A percentile compares a stretch with the other conserved stretches of the same genome.
Conservation (phyloP, 129 eudicot species). For the Helianthus annuus region HanXRQr2.0-SUNRISE NC_035441.2:184666895-184667394, state of each 20-base stretch:
- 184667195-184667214: slow-evolving; percentile 82
- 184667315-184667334: neutral
- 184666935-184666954: slow-evolving; percentile 31
- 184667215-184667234: slow-evolving; percentile 82
- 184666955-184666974: slow-evolving; percentile 26
- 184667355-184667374: neutral
- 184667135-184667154: slow-evolving; percentile 34
- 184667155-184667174: slow-evolving; percentile 36
- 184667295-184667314: neutral
- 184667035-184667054: slow-evolving; percentile 30
- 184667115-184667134: slow-evolving; percentile 43
- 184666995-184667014: slow-evolving; percentile 30
- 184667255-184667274: slow-evolving; percentile 90
- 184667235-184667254: slow-evolving; percentile 76
- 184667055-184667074: slow-evolving; percentile 19
- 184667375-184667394: too few relatives aligned
- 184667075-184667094: slow-evolving; percentile 44
- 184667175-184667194: slow-evolving; percentile 81
- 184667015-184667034: slow-evolving; percentile 26
- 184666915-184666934: slow-evolving; percentile 19
- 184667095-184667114: slow-evolving; percentile 40
- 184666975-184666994: slow-evolving; percentile 28
- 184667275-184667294: slow-evolving; percentile 77
- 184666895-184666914: neutral
- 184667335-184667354: neutral